phyloP scores from a whole-genome alignment of 2,329 filamentous ascomycete species.

The Neonectria ditissima region DNA sequence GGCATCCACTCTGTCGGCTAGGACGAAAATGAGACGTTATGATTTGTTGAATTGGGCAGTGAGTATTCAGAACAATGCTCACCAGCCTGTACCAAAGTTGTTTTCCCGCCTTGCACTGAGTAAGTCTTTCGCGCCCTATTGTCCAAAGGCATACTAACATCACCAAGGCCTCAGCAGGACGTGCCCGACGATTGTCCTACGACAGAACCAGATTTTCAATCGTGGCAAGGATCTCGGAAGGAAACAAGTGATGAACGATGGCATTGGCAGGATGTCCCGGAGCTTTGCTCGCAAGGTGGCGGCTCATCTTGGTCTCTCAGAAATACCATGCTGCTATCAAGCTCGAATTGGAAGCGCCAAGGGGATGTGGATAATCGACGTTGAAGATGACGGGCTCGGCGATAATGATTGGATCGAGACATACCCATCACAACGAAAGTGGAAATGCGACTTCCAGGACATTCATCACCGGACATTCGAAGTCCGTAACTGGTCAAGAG shows the following conservation, averaged over 20 bases:
- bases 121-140: slow-evolving; percentile 43
- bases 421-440: slow-evolving; percentile 76
- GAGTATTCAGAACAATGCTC: slow-evolving; percentile 56
- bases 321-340: slow-evolving; percentile 75
- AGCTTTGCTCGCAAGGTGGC: slow-evolving; percentile 67
- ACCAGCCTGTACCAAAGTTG: slow-evolving; percentile 64
- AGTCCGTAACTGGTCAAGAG: slow-evolving; percentile 58
- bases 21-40: slow-evolving; percentile 52
- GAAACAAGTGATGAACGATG: slow-evolving; percentile 70
- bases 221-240: slow-evolving; percentile 40
- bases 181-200: slow-evolving; percentile 58
- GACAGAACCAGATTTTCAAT: slow-evolving; percentile 57
- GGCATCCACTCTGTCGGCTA: slow-evolving; percentile 31
- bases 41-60: slow-evolving; percentile 66
- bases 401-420: slow-evolving; percentile 74
- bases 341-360: slow-evolving; percentile 79
- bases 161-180: slow-evolving; percentile 65
- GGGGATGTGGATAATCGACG: slow-evolving; percentile 78
- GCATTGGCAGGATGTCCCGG: slow-evolving; percentile 74
- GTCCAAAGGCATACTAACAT: slow-evolving; percentile 10
- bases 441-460: slow-evolving; percentile 63
- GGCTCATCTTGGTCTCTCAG: slow-evolving; percentile 59
- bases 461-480: slow-evolving; percentile 73
- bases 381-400: slow-evolving; percentile 53
- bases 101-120: slow-evolving; percentile 69